phyloP scores from a whole-genome alignment of 805 yeast species.

The Candida ortonii region DNA sequence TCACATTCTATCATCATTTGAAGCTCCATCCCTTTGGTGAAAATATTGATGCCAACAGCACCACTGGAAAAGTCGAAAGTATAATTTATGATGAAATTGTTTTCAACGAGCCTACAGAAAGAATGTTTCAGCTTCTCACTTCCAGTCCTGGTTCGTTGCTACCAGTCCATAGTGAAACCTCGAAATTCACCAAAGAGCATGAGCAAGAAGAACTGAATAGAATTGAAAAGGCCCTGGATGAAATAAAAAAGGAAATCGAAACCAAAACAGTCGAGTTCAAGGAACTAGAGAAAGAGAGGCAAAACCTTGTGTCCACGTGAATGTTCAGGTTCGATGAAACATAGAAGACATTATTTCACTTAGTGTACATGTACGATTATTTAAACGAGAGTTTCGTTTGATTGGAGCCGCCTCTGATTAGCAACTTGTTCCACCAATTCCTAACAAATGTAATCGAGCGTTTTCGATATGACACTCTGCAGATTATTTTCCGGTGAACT shows the following conservation, averaged over 20 bases:
- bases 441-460: conserved; percentile 19
- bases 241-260: conserved; percentile 28
- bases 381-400: no score
- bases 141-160: conserved; percentile 57
- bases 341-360: no score
- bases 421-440: no score
- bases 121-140: conserved; percentile 75
- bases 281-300: conserved; percentile 31
- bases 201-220: conserved; percentile 67
- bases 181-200: conserved; percentile 40
- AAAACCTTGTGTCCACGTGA: conserved; percentile 21
- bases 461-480: conserved; percentile 16
- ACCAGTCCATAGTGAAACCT: conserved; percentile 33
- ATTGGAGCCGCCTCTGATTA: no score
- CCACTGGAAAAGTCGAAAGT: conserved; percentile 49
- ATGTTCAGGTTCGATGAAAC: no score
- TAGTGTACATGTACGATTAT: no score
- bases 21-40: conserved; percentile 83
- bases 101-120: conserved; percentile 93
- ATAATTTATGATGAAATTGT: conserved; percentile 84
- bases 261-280: conserved; percentile 26
- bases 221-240: conserved; percentile 37
- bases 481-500: conserved; percentile 12
- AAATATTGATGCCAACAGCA: conserved; percentile 20
- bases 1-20: conserved; percentile 82